Percentiles rank a stretch among this genome's conserved stretches.
Evolutionary conservation across 2,329 filamentous ascomycete species (phyloP).

Genomic region (Penicillium brasilianum): DNA sequence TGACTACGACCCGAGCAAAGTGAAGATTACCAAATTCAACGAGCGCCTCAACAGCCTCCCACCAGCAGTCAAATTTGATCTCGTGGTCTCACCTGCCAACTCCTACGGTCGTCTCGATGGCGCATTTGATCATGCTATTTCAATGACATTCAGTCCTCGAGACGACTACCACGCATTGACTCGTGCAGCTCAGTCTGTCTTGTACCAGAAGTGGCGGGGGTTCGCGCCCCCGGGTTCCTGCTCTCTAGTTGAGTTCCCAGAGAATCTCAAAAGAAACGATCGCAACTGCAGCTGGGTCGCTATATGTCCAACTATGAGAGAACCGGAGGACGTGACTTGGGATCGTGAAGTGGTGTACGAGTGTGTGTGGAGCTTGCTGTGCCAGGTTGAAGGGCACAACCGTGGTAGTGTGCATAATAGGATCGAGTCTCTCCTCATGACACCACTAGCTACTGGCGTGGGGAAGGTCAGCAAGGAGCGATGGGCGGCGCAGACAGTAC

Average conservation of each 20-base stretch:
- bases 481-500: conserved; percentile 58
- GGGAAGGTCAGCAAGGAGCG: conserved; percentile 52
- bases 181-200: conserved; percentile 47
- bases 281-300: conserved; percentile 54
- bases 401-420: conserved; percentile 26
- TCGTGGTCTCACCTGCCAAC: conserved; percentile 61
- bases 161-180: conserved; percentile 57
- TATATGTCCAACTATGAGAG: conserved; percentile 61
- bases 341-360: conserved; percentile 61
- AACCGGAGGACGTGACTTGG: conserved; percentile 53
- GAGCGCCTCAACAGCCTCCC: conserved; percentile 48
- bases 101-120: conserved; percentile 61
- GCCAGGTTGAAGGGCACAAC: conserved; percentile 57
- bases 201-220: conserved; percentile 57
- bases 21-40: conserved; percentile 45
- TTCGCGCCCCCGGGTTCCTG: conserved; percentile 59
- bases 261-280: conserved; percentile 45
- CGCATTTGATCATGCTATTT: conserved; percentile 61
- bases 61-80: conserved; percentile 48
- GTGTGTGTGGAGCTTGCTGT: conserved; percentile 59
- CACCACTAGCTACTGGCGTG: conserved; percentile 58
- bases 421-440: conserved; percentile 56
- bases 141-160: conserved; percentile 49
- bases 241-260: conserved; percentile 54
- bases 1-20: conserved; percentile 34